Evolutionary conservation across 352 stramenopile genomes (phyloP), one percentile per base, ranked within the genome.

Genomic region (Nothophytophthora sp.): DNA sequence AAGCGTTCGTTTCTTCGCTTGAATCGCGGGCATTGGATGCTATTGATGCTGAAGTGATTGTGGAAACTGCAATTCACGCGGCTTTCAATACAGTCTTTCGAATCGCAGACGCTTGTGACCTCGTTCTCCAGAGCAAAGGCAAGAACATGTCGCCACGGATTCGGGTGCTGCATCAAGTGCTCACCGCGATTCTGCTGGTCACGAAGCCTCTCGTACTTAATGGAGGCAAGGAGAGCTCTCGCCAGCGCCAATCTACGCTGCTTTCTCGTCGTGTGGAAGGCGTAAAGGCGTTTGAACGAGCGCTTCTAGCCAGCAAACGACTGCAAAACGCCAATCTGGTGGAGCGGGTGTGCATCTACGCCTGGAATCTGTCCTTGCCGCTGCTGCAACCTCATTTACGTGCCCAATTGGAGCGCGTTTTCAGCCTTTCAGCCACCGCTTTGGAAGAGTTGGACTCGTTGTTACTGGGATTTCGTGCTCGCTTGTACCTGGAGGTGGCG

Each of bases 391-490:
- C 72, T 4, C 67, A 89, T n/a, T 51, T 90, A 15, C 66, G 85
- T 5, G 76, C 48, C 15, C 66, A 96, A 28, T 60, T 97, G 2
- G 58, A 70, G n/a, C 79, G 88, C 5, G 49, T 92, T 9, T 90
- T 96, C 32, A 56, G 62, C 15, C 41, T 93, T 5, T 81, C 84
- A 0, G 69, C 80, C 8, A 59, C 61, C 0, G 57, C 74, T 1
- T 54, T 98, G 10, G 80, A 95, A 49, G 81, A 95, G 13, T 38
- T 94, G 0, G 71, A 95, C 28, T 96, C 87, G 7, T 50, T 94
- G n/a, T 50, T 96, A 5, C 51, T 94, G 12, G 66, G 66, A 20
- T 68, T 97, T 5, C 85, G 89, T 19, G 81, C 86, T 8, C 73
- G 92, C 19, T 49, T 97, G 8, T 74, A 94, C 44, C 50, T 96